Evolutionary conservation across 345 rosid species (phyloP).

Genomic region (Camelina laxa): DNA sequence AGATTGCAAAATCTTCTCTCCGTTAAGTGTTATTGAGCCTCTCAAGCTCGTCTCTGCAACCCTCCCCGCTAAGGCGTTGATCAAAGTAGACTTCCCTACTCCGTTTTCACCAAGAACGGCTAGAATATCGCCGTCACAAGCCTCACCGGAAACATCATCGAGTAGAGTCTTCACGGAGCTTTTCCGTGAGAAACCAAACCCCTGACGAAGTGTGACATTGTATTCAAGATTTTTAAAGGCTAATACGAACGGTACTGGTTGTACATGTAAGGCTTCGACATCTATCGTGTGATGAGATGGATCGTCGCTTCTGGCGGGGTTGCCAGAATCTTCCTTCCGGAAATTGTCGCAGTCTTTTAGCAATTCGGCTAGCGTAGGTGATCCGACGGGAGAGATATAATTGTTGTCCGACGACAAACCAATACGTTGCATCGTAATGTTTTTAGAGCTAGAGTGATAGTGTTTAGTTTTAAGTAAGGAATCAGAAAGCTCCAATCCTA

Average conservation of each 20-base stretch:
- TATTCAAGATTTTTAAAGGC: conserved; percentile 75
- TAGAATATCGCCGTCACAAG: conserved; percentile 78
- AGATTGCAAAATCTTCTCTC: conserved; percentile 65
- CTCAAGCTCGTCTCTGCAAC: conserved; percentile 65
- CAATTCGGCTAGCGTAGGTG: conserved; percentile 33
- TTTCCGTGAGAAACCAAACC: conserved; percentile 42
- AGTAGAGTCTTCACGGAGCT: conserved; percentile 65
- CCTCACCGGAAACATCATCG: conserved; percentile 81
- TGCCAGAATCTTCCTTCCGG: conserved; percentile 23
- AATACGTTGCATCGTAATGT: neutral
- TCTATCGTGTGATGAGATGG: conserved; percentile 18
- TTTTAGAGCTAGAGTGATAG: conserved; percentile 24
- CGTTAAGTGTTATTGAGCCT: conserved; percentile 71
- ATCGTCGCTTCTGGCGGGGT: conserved; percentile 18
- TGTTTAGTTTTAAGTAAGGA: neutral
- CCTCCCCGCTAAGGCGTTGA: conserved; percentile 83
- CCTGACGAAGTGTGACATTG: conserved; percentile 59
- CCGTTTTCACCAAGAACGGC: conserved; percentile 96
- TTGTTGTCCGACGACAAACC: conserved; percentile 9
- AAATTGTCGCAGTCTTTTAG: conserved; percentile 39
- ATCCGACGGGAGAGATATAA: conserved; percentile 19
- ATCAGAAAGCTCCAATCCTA: neutral
- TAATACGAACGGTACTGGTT: conserved; percentile 64
- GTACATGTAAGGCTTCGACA: conserved; percentile 19
- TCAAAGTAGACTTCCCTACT: conserved; percentile 83